Conservation (phyloP, 371 early-diverging fungal genomes). For the Lichtheimia ornata region DNA sequence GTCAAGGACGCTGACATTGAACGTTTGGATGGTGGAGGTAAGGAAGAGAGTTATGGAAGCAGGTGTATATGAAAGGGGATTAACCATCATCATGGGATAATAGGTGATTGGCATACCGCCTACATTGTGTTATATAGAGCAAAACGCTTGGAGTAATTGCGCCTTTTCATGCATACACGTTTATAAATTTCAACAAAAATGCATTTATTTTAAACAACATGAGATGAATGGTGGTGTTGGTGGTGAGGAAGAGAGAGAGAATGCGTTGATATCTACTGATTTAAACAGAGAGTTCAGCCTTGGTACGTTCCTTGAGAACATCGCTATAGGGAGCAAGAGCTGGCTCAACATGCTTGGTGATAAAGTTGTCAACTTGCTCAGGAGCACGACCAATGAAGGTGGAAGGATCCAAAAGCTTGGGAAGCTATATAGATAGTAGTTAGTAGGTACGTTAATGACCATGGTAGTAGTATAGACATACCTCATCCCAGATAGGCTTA, state of each 20-base stretch:
- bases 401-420: conserved; percentile 81
- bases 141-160: conserved; percentile 31
- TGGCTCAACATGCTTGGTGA: conserved; percentile 80
- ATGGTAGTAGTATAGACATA: conserved; percentile 6
- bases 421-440: conserved; percentile 48
- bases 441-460: neutral
- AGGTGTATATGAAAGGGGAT: neutral
- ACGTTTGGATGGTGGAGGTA: conserved; percentile 90
- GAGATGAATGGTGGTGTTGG: neutral
- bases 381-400: conserved; percentile 97
- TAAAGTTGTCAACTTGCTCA: conserved; percentile 88
- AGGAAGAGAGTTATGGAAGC: neutral
- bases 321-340: conserved; percentile 82
- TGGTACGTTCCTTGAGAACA: conserved; percentile 49
- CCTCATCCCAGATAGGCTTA: conserved; percentile 77
- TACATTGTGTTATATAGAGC: conserved; percentile 81
- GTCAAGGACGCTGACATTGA: conserved; percentile 85
- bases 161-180: neutral
- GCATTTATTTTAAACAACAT: neutral
- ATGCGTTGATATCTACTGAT: conserved; percentile 1
- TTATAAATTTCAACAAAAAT: too few relatives aligned
- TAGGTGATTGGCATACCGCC: conserved; percentile 83
- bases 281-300: conserved; percentile 67
- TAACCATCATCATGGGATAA: conserved; percentile 4
- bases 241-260: neutral